Base-by-base conservation (phyloP, 495 filamentous ascomycete species). In the Letharia lupina region DNA sequence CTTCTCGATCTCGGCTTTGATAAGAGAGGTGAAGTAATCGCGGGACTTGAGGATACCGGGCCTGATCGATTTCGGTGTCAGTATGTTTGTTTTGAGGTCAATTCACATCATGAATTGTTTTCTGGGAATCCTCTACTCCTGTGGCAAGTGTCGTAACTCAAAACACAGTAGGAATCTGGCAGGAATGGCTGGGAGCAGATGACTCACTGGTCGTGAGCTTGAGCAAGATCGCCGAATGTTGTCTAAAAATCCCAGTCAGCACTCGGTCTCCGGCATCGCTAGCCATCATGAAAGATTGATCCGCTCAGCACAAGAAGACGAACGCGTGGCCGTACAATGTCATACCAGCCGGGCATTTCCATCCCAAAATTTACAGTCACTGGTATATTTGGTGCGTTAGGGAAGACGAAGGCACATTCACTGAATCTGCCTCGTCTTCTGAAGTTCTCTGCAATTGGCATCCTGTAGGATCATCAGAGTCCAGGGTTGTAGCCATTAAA, bases 341-440 rank as follows among this genome's bases (percentile, higher is more conserved):
- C 67, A 62, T 69, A 67, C 33, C 66, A 77, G 72, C 68, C 83
- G 77, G 73, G 82, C 76, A 69, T 73, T 13, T 74, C 73, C 87
- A 91, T 89, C 42, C 91, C 91, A 48, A 82, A 77, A 74, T 94
- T 91, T 69, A 88, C 79, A 47, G 91, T 93, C 73, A 98, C 91
- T 37, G 93, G 91, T 61, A 97, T 96, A 23, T 71, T 75, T 8
- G 93, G 91, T n/a, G 94, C 94, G 78, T 95, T 91, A 10, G 94
- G 94, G 75, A 98, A 88, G 69, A 98, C 84, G 77, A 97, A 98
- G 67, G 89, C 82, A 71, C 94, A 89, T 77, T 97, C 90, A 59
- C 92, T 85, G 73, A 97, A 94, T 69, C 89, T 89, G 70, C 85
- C 82, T 28, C 90, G 84, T 12, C 88, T 83, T 62, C 93, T 89